Base-by-base conservation (phyloP, 257 asterid species). In the Cruciata laevipes region DNA sequence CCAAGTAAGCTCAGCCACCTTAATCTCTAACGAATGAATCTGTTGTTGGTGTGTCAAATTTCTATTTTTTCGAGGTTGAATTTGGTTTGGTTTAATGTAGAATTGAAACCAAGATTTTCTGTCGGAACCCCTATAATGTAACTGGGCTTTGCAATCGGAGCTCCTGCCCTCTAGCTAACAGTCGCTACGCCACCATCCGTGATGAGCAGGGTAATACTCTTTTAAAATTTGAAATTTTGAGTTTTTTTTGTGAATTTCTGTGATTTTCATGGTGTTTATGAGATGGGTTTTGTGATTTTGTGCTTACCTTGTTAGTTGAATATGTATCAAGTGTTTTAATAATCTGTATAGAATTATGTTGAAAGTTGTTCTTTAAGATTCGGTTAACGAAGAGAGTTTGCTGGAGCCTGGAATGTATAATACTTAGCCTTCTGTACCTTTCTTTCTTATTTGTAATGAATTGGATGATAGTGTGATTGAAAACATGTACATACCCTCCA, bases 91-190 rank as follows among this genome's bases (percentile, higher is more conserved):
- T 27, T 71, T 31, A 3, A 47, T 27, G 4, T 75, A 90, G 99
- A 75, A 87, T 88, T 76, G 95, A 87, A 64, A 87, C 99, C 30
- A 96, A 92, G 59, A 83, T 64, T 38, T 90, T 94, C 76, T 94
- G 99, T 67, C 97, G 96, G 57, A 93, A 90, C 71, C 97, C 96
- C 21, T 93, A 90, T 71, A 93, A 93, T 58, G 92, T 88, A 25
- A 93, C 99, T 37, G 99, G 99, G 25, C 74, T 86, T 61, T 94
- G 99, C 77, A 88, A 88, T 55, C 94, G 97, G 83, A 91, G 98
- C 84, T 94, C 99, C 12, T 94, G 96, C 76, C 99, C 97, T 69
- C 89, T 94, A 4, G 98, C 99, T 7, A 94, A 94, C 73, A 94
- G 99, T 73, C 95, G 99, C 75, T 94, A 94, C 61, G 96, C 96